Base-by-base conservation (phyloP, 1,139 yeast genomes). In the Saccharomyces pastorianus region DNA sequence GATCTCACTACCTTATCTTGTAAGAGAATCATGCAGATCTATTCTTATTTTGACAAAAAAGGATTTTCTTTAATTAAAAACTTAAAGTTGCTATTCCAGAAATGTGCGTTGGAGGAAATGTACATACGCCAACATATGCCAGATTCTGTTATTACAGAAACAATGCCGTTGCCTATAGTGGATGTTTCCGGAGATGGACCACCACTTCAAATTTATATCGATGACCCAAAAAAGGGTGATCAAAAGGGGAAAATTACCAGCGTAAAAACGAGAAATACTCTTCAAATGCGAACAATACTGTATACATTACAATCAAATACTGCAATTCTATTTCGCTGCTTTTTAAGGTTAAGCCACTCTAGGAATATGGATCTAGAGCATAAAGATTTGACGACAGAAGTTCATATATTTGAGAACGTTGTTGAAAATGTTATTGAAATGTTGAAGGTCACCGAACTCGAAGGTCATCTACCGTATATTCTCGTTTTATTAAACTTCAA, bases 241-340 rank as follows among this genome's bases (percentile, higher is more conserved):
- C 62, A 66, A 26, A 71, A 71, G 52, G 70, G 66, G 53, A 77
- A 76, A 38, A 75, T 74, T 9, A 76, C 79, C 4, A 75, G 78
- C 48, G 79, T 85, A 1, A 78, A 79, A 57, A 82, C 74, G 69
- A 85, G 85, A 61, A 86, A 85, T 61, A 71, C 85, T 0, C 68
- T 80, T 1, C 83, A 83, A 59, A 65, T 83, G 23, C 75, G 89
- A 54, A 74, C 75, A 55, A 72, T 83, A 47, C 69, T 75, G 49
- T 76, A 78, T 54, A 76, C 79, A 49, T 68, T 82, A 31, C 85
- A 80, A 57, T 76, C 80, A 4, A 76, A 80, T 61, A 69, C 80
- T 2, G 69, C 73, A 1, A 62, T 68, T 31, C 55, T 73, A 1
- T 70, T 70, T 51, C 68, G 73, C 56, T 62, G 67, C 28, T 58